These are phyloP conservation scores for Pestalotiopsis sp. DNA, from an alignment of 2,329 filamentous ascomycete genomes.

Conservation along the genomic window DNA sequence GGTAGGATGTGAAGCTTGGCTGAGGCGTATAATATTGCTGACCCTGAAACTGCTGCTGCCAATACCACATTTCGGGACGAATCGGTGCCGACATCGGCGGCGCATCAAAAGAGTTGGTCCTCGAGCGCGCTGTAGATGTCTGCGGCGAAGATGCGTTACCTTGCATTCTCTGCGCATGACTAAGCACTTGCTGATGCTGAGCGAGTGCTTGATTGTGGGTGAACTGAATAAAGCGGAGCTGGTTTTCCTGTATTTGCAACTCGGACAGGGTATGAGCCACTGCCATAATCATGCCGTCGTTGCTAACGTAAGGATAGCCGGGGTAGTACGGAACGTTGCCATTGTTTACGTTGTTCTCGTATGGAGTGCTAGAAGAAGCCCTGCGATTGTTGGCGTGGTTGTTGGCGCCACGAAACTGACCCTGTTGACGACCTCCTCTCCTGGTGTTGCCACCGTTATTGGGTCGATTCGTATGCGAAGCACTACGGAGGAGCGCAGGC, in stretches of 20 bases:
- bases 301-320: constrained; percentile 43
- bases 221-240: constrained; percentile 48
- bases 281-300: constrained; percentile 53
- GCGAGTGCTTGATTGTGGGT: constrained; percentile 48
- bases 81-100: constrained; percentile 62
- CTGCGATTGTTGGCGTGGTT: constrained; percentile 48
- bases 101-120: constrained; percentile 67
- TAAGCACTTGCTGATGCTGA: constrained; percentile 44
- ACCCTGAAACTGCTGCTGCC: constrained; percentile 43
- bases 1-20: constrained; percentile 53
- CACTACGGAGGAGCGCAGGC: constrained; percentile 61
- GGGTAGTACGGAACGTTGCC: constrained; percentile 40
- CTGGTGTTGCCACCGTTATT: constrained; percentile 50
- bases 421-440: constrained; percentile 48
- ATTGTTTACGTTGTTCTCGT: constrained; percentile 55
- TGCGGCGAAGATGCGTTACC: constrained; percentile 35
- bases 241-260: constrained; percentile 49
- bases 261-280: constrained; percentile 48
- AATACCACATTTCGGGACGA: constrained; percentile 59
- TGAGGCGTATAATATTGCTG: constrained; percentile 50
- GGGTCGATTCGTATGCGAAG: constrained; percentile 60
- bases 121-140: constrained; percentile 52
- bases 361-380: constrained; percentile 56
- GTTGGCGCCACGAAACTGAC: constrained; percentile 42
- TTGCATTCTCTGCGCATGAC: constrained; percentile 47